phyloP scores from a whole-genome alignment of 2,329 filamentous ascomycete species.

The Penicillium sp. region DNA sequence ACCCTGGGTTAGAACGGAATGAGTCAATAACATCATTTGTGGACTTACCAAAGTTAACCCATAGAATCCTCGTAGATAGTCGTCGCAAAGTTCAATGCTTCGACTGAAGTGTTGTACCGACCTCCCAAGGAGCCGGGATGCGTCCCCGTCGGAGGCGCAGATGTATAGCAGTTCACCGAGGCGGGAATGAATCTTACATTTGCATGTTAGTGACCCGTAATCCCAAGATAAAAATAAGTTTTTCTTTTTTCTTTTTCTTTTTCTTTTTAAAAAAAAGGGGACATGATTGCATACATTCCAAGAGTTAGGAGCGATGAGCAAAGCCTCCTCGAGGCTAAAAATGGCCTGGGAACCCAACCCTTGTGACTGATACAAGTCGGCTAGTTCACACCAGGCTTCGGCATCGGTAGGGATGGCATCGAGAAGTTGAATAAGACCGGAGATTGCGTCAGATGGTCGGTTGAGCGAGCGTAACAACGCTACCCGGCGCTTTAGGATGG shows the following conservation, averaged over 20 bases:
- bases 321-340: constrained; percentile 84
- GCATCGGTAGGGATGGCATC: constrained; percentile 84
- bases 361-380: constrained; percentile 79
- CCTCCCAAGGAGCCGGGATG: constrained; percentile 60
- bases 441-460: constrained; percentile 68
- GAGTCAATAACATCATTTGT: background rate
- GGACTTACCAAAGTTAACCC: constrained; percentile 72
- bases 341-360: constrained; percentile 79
- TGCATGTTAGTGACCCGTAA: constrained; percentile 2
- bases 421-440: constrained; percentile 70
- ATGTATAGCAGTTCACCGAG: constrained; percentile 81
- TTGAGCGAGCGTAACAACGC: constrained; percentile 75
- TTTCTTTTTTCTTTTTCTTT: no score
- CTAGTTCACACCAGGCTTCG: constrained; percentile 89
- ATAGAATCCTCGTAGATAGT: constrained; percentile 89
- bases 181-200: constrained; percentile 71
- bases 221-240: background rate
- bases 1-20: background rate
- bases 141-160: constrained; percentile 46
- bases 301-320: constrained; percentile 82
- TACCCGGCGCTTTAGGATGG: constrained; percentile 79
- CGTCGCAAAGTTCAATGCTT: constrained; percentile 89
- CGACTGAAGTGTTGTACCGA: constrained; percentile 82
- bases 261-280: background rate
- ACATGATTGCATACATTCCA: constrained; percentile 71